phyloP scores from a whole-genome alignment of 2,329 filamentous ascomycete genomes.

The Epichloe glyceriae region DNA sequence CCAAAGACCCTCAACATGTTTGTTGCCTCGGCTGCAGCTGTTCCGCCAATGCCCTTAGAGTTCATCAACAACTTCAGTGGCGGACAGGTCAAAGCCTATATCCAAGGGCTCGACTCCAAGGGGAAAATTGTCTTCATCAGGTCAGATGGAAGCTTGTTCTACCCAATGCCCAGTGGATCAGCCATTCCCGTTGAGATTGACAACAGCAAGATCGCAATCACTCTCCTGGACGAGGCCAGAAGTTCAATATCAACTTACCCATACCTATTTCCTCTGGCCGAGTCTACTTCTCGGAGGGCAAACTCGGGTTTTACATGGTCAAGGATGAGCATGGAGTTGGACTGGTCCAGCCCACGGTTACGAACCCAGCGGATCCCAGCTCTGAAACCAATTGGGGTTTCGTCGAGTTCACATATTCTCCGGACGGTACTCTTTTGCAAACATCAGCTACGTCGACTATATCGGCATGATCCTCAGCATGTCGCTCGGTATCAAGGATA shows the following conservation, averaged over 20 bases:
- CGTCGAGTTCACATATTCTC: slow-evolving; percentile 33
- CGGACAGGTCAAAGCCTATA: slow-evolving; percentile 29
- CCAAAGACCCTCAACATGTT: slow-evolving; percentile 1
- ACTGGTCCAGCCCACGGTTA: slow-evolving; percentile 36
- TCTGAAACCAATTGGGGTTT: slow-evolving; percentile 35
- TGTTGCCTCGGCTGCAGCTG: slow-evolving; percentile 1
- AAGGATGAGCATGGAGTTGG: slow-evolving; percentile 17
- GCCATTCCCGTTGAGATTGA: slow-evolving; percentile 22
- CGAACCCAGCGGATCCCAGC: slow-evolving; percentile 29
- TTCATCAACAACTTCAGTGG: slow-evolving; percentile 31
- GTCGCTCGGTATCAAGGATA: slow-evolving; percentile 23
- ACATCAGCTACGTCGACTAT: slow-evolving; percentile 40
- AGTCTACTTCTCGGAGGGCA: slow-evolving; percentile 31
- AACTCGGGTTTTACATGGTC: slow-evolving; percentile 30
- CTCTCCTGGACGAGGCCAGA: slow-evolving; percentile 22
- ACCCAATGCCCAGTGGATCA: slow-evolving; percentile 26
- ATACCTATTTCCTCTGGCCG: slow-evolving; percentile 28
- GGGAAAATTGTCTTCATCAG: slow-evolving; percentile 29
- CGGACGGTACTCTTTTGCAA: slow-evolving; percentile 28
- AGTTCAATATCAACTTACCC: slow-evolving; percentile 26
- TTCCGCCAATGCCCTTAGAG: slow-evolving; percentile 14
- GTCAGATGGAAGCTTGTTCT: slow-evolving; percentile 27
- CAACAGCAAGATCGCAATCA: slow-evolving; percentile 27
- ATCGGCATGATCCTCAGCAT: slow-evolving; percentile 39
- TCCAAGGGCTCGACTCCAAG: slow-evolving; percentile 29